These are phyloP conservation scores for Coccomyxa subellipsoidea DNA, from an alignment of 163 green algal species.

Conservation along the genomic window DNA sequence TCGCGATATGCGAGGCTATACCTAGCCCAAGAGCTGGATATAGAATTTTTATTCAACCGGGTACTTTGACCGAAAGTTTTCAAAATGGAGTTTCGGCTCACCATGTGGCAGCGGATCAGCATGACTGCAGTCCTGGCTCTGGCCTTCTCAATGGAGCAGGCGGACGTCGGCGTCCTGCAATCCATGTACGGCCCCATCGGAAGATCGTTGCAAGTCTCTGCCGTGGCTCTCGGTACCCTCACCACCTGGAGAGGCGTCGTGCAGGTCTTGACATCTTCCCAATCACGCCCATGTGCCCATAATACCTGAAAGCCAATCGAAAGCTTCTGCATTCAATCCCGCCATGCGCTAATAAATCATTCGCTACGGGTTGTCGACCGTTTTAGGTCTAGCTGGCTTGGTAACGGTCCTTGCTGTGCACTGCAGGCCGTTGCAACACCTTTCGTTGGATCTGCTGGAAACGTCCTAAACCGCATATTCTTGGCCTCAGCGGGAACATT, in stretches of 20 bases:
- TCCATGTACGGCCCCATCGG: not conserved
- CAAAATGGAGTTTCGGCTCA: not conserved
- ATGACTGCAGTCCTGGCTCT: not conserved
- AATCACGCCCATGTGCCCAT: too few species aligned
- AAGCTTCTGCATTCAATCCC: too few species aligned
- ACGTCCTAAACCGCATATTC: conserved; percentile 50
- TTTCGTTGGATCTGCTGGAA: conserved; percentile 29
- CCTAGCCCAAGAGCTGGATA: too few species aligned
- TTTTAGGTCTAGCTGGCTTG: too few species aligned
- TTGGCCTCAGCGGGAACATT: conserved; percentile 61
- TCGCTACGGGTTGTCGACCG: too few species aligned
- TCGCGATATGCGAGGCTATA: too few species aligned
- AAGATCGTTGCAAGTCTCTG: not conserved
- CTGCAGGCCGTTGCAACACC: not conserved
- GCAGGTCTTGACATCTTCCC: not conserved
- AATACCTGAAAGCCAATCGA: too few species aligned
- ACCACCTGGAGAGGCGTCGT: conserved; percentile 3
- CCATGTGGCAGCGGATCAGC: not conserved
- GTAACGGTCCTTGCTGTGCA: not conserved
- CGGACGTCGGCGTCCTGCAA: not conserved
- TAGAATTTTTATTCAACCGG: too few species aligned
- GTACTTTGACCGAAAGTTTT: too few species aligned
- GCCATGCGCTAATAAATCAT: too few species aligned
- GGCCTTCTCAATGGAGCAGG: not conserved
- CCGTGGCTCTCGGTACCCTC: not conserved